phyloP scores from a whole-genome alignment of 352 stramenopile species.

The Globisporangium barbulae region DNA sequence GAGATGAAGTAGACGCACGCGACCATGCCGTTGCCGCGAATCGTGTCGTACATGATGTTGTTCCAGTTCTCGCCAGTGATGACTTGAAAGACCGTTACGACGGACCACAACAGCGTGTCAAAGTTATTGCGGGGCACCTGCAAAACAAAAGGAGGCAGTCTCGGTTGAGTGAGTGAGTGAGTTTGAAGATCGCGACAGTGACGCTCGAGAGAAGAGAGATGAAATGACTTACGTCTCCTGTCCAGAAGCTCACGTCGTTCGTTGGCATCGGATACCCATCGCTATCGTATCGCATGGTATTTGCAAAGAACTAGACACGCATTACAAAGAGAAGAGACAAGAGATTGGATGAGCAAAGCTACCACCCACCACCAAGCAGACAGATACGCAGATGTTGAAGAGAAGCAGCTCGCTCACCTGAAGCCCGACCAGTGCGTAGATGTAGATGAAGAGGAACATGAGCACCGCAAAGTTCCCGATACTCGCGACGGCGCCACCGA shows the following conservation, averaged over 20 bases:
- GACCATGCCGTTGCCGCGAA: conserved; percentile 66
- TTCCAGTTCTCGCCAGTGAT: conserved; percentile 96
- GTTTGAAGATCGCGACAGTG: neutral
- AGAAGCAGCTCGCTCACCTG: conserved; percentile 36
- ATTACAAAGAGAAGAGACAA: neutral
- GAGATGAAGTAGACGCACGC: conserved; percentile 86
- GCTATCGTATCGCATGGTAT: conserved; percentile 91
- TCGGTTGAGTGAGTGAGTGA: neutral
- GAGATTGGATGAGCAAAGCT: neutral
- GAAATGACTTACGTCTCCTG: conserved; percentile 36
- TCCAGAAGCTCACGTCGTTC: conserved; percentile 54
- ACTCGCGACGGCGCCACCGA: conserved; percentile 89
- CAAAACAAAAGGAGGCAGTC: neutral
- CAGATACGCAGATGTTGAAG: neutral
- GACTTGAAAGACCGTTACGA: conserved; percentile 91
- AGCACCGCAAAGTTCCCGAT: conserved; percentile 94
- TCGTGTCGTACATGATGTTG: conserved; percentile 91
- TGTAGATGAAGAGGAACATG: conserved; percentile 95
- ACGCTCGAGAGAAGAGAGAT: neutral
- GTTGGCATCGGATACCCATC: conserved; percentile 57
- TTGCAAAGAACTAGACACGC: conserved; percentile 89
- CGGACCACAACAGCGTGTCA: conserved; percentile 77
- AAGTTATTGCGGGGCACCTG: conserved; percentile 86
- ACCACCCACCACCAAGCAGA: neutral
- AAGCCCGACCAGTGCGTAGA: conserved; percentile 90